Percentiles rank a stretch among this genome's conserved stretches.
These are phyloP conservation scores for Kwoniella dendrophila DNA, from an alignment of 768 basidiomycete species.

Conservation along the genomic window DNA sequence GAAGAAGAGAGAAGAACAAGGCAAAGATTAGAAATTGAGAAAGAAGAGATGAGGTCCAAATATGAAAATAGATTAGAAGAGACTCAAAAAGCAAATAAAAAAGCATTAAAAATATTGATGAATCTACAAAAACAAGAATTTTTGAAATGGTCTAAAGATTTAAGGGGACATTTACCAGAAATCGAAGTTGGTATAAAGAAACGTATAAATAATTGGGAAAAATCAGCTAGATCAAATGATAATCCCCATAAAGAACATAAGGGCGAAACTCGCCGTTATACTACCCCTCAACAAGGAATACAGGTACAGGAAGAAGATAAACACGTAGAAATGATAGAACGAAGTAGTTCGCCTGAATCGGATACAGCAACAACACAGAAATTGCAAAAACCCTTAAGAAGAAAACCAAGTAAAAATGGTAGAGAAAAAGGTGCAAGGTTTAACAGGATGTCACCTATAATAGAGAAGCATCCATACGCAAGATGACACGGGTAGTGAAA, in stretches of 20 bases:
- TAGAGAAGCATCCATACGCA: no score
- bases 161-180: background rate
- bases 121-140: background rate
- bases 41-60: background rate
- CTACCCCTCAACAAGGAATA: background rate
- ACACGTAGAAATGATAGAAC: background rate
- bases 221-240: background rate
- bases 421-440: no score
- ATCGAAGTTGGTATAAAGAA: background rate
- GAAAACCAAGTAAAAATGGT: no score
- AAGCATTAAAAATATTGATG: background rate
- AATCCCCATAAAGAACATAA: background rate
- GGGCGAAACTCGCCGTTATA: background rate
- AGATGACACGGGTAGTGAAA: no score
- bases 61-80: background rate
- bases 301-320: background rate
- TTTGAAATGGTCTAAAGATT: background rate
- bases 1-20: background rate
- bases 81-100: background rate
- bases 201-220: background rate
- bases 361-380: no score
- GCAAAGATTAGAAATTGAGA: background rate
- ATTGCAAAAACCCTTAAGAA: no score
- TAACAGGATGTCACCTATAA: no score
- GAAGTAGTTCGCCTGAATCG: background rate